A percentile compares a stretch with the other conserved stretches of the same genome.
These are phyloP conservation scores for Talaromyces islandicus DNA, from an alignment of 2,329 filamentous ascomycete species.

Conservation along the genomic window DNA sequence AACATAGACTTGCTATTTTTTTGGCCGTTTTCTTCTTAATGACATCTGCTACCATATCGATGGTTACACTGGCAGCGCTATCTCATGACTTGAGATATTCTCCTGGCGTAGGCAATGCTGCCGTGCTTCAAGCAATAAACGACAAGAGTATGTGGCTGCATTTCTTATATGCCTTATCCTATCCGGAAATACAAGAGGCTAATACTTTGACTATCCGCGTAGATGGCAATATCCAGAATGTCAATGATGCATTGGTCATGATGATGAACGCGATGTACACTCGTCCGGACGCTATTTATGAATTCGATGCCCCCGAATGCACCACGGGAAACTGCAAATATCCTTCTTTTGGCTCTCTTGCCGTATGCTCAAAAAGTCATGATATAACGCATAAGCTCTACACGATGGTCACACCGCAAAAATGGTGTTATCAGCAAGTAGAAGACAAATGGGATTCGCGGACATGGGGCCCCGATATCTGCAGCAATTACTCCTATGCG, in stretches of 20 bases:
- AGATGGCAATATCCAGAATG: not conserved
- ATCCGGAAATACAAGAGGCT: not conserved
- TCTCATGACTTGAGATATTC: not conserved
- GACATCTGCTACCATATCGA: slow-evolving; percentile 5
- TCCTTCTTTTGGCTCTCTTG: slow-evolving; percentile 6
- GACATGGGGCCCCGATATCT: not conserved
- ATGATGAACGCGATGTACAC: slow-evolving; percentile 8
- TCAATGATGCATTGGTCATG: not conserved
- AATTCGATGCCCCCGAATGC: slow-evolving; percentile 1
- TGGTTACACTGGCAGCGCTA: slow-evolving; percentile 3
- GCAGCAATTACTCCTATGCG: not conserved
- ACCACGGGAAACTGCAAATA: slow-evolving; percentile 6
- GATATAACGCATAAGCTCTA: slow-evolving; percentile 6
- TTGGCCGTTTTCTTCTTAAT: slow-evolving; percentile 4
- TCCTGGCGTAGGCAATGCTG: not conserved
- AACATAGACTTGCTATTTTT: not conserved
- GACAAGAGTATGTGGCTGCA: not conserved
- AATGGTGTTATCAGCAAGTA: not conserved
- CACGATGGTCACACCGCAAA: not conserved
- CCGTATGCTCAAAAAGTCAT: slow-evolving; percentile 5
- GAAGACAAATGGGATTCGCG: not conserved
- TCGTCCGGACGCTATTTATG: not conserved
- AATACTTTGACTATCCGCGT: not conserved
- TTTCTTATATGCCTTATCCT: not conserved
- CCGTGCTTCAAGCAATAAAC: not conserved